Evolutionary conservation across 345 rosid genomes (phyloP), one percentile per base, ranked within the genome.

Genomic region (Pugionium dolabratum): DNA sequence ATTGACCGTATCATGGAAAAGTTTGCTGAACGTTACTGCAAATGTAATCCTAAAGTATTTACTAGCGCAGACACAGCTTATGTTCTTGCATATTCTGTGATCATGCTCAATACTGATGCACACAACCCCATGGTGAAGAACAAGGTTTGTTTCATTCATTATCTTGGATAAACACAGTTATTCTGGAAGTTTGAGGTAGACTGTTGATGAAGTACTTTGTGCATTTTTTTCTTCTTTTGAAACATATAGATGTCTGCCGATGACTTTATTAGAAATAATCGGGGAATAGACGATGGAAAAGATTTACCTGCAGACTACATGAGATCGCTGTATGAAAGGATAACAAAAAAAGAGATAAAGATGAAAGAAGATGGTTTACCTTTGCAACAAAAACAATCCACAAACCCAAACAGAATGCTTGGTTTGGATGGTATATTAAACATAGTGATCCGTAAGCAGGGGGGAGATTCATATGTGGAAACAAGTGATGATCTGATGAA

Each of bases 1-100:
- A 90, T 88, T 81, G 95, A 90, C 78, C 86, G 97, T 54, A 84
- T 90, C 55, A 88, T 90, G 97, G 95, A 88, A 70, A 90, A 90
- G 79, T 88, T 88, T 78, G 92, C 95, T 37, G 95, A 90, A 78
- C 86, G 97, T 71, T 90, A 84, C 73, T 90, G 95, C 73, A 88
- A 84, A 76, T 84, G 89, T 76, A 88, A 86, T 75, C 81, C 97
- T 40, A 82, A 67, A 74, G 90, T 93, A 72, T 90, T 90, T 78
- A 83, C 84, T 7, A 90, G 89, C 35, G 97, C 97, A 62, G 90
- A 90, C 77, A 86, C 97, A 59, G 91, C 97, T 39, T 90, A 90
- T 62, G 95, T 90, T 67, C 95, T 90, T 50, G 97, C 97, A 25
- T 90, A 90, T 74, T 88, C 97, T 65, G 97, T 90, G 67, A 88